Conservation (phyloP, 306 rosid species). For the Acacia acuminata region DNA sequence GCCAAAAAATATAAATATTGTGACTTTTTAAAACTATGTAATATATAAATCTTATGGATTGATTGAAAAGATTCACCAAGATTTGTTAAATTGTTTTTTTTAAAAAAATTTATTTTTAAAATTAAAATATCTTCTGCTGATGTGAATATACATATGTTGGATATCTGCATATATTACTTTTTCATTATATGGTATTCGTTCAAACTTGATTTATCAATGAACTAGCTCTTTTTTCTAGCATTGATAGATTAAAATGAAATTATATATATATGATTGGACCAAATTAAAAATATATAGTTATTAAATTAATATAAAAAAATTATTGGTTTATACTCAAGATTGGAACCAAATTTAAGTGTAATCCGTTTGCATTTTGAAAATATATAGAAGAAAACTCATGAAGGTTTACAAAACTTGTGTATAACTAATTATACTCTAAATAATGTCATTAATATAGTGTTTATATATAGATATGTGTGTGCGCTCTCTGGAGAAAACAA, state of each 20-base stretch:
- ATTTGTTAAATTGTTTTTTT: not conserved
- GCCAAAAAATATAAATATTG: no score
- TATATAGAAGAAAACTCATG: not conserved
- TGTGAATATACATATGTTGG: not conserved
- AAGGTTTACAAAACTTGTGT: not conserved
- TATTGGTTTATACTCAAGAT: not conserved
- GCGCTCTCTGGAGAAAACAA: not conserved
- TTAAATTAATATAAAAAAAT: not conserved
- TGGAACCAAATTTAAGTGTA: not conserved
- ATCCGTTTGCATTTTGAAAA: not conserved
- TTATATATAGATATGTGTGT: not conserved
- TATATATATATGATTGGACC: no score
- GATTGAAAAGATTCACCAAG: not conserved
- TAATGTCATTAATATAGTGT: not conserved
- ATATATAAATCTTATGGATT: no score
- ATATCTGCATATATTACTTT: not conserved
- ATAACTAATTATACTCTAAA: no score
- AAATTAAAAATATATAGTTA: no score
- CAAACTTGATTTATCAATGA: not conserved
- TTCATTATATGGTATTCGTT: not conserved
- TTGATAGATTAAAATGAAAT: not conserved
- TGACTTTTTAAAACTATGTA: no score
- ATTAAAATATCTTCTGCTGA: not conserved
- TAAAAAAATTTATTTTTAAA: not conserved
- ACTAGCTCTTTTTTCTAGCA: not conserved